Conservation (phyloP, 1,139 yeast genomes). For the Kurtzmaniella quercitrusa region DNA sequence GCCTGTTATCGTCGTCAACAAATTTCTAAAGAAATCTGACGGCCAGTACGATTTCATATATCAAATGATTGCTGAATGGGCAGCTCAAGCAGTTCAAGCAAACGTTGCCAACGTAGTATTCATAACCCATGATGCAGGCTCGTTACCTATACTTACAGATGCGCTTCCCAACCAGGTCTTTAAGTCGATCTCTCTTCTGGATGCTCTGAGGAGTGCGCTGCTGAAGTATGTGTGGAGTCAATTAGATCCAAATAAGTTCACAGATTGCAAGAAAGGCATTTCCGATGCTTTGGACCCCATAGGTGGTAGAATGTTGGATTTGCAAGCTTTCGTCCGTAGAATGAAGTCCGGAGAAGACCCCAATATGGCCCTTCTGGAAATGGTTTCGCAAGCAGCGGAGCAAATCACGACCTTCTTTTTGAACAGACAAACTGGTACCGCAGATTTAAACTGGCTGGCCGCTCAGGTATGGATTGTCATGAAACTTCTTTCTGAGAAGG, state of each 20-base stretch:
- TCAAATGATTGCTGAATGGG: constrained; percentile 83
- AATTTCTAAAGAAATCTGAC: constrained; percentile 59
- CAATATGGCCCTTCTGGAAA: constrained; percentile 66
- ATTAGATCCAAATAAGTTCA: constrained; percentile 17
- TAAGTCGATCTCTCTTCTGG: constrained; percentile 69
- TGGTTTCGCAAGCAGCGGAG: constrained; percentile 80
- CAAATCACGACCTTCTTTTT: constrained; percentile 83
- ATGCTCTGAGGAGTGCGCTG: constrained; percentile 74
- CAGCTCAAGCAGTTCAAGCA: constrained; percentile 67
- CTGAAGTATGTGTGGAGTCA: constrained; percentile 66
- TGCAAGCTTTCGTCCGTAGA: constrained; percentile 86
- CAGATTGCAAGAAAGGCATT: constrained; percentile 19
- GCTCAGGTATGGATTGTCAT: constrained; percentile 90
- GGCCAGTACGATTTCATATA: constrained; percentile 61
- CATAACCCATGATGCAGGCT: constrained; percentile 81
- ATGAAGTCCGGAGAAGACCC: constrained; percentile 85
- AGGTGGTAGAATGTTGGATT: constrained; percentile 93
- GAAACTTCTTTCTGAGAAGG: constrained; percentile 52
- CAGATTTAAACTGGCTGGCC: constrained; percentile 51
- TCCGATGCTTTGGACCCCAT: constrained; percentile 52
- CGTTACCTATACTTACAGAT: constrained; percentile 60
- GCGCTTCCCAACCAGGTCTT: constrained; percentile 85
- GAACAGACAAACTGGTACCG: constrained; percentile 28
- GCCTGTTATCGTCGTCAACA: constrained; percentile 82
- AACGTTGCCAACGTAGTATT: constrained; percentile 87